Evolutionary conservation across 805 yeast species (phyloP), one percentile per base, ranked within the genome.

Genomic region (Metschnikowia proteae): DNA sequence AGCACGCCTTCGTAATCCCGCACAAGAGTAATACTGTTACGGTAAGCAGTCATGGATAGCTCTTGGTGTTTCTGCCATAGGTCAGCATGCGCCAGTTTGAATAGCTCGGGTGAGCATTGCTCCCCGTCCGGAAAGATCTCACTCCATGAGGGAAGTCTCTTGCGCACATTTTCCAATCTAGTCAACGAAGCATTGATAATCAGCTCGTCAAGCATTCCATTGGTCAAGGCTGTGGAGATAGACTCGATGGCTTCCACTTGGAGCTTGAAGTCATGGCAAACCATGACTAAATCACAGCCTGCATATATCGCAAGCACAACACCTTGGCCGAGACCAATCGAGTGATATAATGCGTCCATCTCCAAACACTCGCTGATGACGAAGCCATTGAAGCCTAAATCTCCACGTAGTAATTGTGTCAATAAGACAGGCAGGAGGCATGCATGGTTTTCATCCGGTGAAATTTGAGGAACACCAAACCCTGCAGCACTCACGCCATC

Each of bases 241-340:
- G 72, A 65, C 38, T 72, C 73, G 4, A 80, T 65, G 13, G 84
- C 84, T 56, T 82, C 85, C 41, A 73, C 70, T 60, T 82, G 86
- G 31, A 79, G 66, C 13, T 70, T 66, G 56, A 65, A 65, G 55
- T 80, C 80, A 54, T 80, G 82, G 59, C 86, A 82, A 23, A 82
- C 82, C 73, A 82, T 70, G 7, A 82, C 79, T 51, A 82, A 65
- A 60, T 82, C 86, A 63, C 86, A 82, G 4, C 86, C 83, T 6
- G 85, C 86, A 43, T 74, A 73, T n/a, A 81, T 65, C 2, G 86
- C 83, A 57, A 80, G 68, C 6, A 80, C 75, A 0, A 81, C 83
- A 7, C 86, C 86, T 60, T 82, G 86, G n/a, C 83, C 81, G 33
- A 82, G 68, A 4, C 86, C 86, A 44, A 81, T 76, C n/a, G 80